Base-by-base conservation (phyloP, 305 asterid genomes). In the Ruellia speciosa region DNA sequence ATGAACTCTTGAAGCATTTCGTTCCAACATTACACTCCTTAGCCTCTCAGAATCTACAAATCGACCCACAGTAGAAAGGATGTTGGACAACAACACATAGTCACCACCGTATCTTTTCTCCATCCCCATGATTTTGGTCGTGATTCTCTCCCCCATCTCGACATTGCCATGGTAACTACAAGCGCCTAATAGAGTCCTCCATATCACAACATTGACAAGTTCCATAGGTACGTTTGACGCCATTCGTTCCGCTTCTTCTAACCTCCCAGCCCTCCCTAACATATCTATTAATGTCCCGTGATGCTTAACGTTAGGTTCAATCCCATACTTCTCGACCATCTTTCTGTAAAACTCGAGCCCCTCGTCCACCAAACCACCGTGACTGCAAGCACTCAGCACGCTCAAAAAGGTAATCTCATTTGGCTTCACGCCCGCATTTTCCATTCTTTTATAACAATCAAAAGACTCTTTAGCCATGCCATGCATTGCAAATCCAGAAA, bases 101-200 rank as follows among this genome's bases (percentile, higher is more conserved):
- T 86, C 97, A 0, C 94, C 97, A 13, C 95, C 87, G 11, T 86
- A 78, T 60, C 65, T 74, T 54, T 68, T 80, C 71, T 88, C 87
- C 70, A 80, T 14, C 75, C 77, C 84, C 92, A 81, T 75, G 16
- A 86, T 63, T 47, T 70, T 82, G 46, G 56, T 55, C 17, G 77
- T 74, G 19, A 84, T 82, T 62, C 87, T 74, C 80, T 84, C 87
- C 0, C 94, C 97, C 62, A 74, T 66, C 75, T 79, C 83, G 18
- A 81, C 82, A 56, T 89, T 72, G 5, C 86, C 93, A 66, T 86
- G 89, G 54, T 79, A 76, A 51, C 87, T 81, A 70, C 95, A 89
- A 49, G 94, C 87, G 5, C 92, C 97, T 64, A 89, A 73, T 33
- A 89, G 77, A 6, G 89, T 86, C 81, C 97, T 82, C 97, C 94